A percentile compares a stretch with the other conserved stretches of the same genome.
phyloP scores from a whole-genome alignment of 306 rosid species.

The Pyrus bretschneideri region DNA sequence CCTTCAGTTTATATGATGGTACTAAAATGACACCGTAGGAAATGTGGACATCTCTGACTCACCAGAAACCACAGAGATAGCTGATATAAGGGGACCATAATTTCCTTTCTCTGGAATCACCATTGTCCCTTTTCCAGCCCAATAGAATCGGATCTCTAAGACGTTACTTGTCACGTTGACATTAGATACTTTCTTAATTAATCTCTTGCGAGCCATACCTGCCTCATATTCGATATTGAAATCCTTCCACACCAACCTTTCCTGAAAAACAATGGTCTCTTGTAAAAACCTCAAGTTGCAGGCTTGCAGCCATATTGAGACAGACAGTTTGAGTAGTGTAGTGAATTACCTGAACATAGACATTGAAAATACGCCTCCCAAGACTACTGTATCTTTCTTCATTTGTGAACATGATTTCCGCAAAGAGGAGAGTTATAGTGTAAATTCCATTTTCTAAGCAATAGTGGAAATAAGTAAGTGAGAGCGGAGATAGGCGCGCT shows the following conservation, averaged over 20 bases:
- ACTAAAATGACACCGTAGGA: not conserved
- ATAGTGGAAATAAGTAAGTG: constrained; percentile 30
- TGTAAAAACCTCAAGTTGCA: constrained; percentile 13
- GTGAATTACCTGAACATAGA: constrained; percentile 52
- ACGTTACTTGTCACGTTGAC: constrained; percentile 26
- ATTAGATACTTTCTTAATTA: constrained; percentile 19
- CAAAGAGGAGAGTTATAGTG: constrained; percentile 34
- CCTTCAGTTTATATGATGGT: not conserved
- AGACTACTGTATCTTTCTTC: constrained; percentile 9
- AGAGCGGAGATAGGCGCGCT: constrained; percentile 30
- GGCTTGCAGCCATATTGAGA: constrained; percentile 4
- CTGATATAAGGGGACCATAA: constrained; percentile 59
- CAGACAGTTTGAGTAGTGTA: not conserved
- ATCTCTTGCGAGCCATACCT: constrained; percentile 27
- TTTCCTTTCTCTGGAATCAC: constrained; percentile 42
- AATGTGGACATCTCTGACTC: constrained; percentile 4
- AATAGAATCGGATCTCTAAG: constrained; percentile 47
- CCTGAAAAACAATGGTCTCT: constrained; percentile 26
- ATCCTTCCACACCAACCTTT: constrained; percentile 32
- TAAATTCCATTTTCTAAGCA: constrained; percentile 33
- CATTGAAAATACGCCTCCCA: constrained; percentile 30
- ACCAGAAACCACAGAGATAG: constrained; percentile 52
- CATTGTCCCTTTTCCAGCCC: constrained; percentile 48
- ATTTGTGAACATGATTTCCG: constrained; percentile 25
- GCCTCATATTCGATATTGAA: constrained; percentile 36